These are phyloP conservation scores for Stentor coeruleus DNA, from an alignment of 73 alveolate species.

Conservation along the genomic window DNA sequence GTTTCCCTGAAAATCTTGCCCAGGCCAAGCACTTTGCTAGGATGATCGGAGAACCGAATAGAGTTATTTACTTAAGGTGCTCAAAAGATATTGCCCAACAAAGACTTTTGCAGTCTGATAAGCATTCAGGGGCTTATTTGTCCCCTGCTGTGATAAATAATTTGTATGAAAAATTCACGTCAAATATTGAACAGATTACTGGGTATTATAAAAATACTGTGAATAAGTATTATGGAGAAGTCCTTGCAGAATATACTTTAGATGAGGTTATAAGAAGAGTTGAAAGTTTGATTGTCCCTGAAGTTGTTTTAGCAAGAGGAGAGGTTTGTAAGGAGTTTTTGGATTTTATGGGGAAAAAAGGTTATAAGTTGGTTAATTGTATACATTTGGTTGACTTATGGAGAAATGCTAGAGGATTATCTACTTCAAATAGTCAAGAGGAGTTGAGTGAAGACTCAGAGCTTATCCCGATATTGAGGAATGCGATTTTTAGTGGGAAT, in stretches of 20 bases:
- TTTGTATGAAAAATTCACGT: conserved; percentile 32
- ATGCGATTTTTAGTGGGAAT: background rate
- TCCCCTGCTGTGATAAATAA: conserved; percentile 41
- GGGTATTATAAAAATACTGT: conserved; percentile 28
- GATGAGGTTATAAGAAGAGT: conserved; percentile 14
- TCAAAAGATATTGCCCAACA: conserved; percentile 58
- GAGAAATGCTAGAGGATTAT: conserved; percentile 14
- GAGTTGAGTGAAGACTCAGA: background rate
- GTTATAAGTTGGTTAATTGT: conserved; percentile 9
- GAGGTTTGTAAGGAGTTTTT: background rate
- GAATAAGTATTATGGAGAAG: conserved; percentile 25
- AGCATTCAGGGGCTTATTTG: conserved; percentile 34
- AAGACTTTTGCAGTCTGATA: conserved; percentile 44
- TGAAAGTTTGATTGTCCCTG: conserved; percentile 39
- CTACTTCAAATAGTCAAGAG: background rate
- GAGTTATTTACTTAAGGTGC: conserved; percentile 51
- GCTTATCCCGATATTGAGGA: background rate
- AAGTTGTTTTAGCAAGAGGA: conserved; percentile 42
- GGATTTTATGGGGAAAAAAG: background rate
- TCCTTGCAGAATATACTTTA: conserved; percentile 48
- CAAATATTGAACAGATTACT: conserved; percentile 28
- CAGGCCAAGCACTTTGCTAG: conserved; percentile 67
- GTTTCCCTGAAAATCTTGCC: conserved; percentile 67
- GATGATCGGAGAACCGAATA: conserved; percentile 39
- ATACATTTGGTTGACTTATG: background rate